Base-by-base conservation (phyloP, 2,329 filamentous ascomycete genomes). In the Diaporthe helianthi region DNA sequence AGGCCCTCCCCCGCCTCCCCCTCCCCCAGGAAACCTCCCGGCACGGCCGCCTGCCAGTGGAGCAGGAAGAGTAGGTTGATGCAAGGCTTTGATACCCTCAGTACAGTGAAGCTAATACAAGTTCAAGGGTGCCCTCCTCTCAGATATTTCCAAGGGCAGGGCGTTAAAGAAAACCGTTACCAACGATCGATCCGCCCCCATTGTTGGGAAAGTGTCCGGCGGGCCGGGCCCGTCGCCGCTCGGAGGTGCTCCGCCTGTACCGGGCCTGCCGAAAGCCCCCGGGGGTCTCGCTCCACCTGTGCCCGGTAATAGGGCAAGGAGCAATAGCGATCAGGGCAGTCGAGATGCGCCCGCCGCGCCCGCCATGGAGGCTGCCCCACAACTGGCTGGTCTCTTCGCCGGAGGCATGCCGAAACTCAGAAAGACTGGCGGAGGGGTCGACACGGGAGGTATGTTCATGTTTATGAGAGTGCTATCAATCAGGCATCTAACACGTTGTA, bases 361-460 rank as follows among this genome's bases (percentile, higher is more conserved):
- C 2, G 41, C 41, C 41, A 80, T 85, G 73, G 87, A 90, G 26
- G 80, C 88, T 24, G 88, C 93, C 58, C 93, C 94, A 13, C 95
- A 98, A 78, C 80, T 98, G 13, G 95, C 85, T 36, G 96, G 96
- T 1, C 80, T 99, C 31, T 97, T 99, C 77, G 93, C 93, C 1
- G 94, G 93, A 44, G 96, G 95, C 46, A 98, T 98, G 88, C 96
- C 96, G 3, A 98, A 98, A 82, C 79, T 99, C 76, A 92, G 93
- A 79, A 98, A 97, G 83, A 87, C 90, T 3, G 92, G 93, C 68
- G 94, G 93, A 58, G 92, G 92, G 47, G 84, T 95, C 70, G 87
- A 93, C 79, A 95, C 92, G 1, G 92, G 90, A 78, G 86, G 86
- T 86, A 75, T 75, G 84, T 68, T 68, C 26, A 2, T 36, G 4